A percentile compares a stretch with the other conserved stretches of the same genome.
Evolutionary conservation across 306 rosid species (phyloP).

Genomic region (Pyrus communis): DNA sequence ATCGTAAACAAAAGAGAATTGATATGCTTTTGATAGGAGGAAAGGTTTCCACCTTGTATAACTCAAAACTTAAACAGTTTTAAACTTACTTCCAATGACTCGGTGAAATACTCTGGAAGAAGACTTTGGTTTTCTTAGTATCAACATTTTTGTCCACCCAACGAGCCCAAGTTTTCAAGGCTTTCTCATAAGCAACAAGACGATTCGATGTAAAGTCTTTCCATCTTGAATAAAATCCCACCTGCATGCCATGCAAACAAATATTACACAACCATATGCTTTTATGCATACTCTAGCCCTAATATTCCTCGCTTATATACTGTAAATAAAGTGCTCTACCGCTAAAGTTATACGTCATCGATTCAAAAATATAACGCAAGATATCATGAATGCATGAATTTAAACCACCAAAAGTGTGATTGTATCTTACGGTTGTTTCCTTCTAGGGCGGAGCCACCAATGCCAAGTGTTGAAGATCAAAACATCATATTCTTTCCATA

Average conservation of each 20-base stretch:
- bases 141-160: slow-evolving; percentile 29
- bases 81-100: slow-evolving; percentile 26
- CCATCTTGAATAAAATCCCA: slow-evolving; percentile 28
- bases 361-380: too few species aligned
- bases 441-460: slow-evolving; percentile 24
- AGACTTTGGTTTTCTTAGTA: slow-evolving; percentile 11
- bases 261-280: too few species aligned
- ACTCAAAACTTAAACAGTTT: background rate
- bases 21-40: background rate
- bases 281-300: too few species aligned
- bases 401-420: too few species aligned
- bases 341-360: background rate
- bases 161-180: slow-evolving; percentile 19
- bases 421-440: slow-evolving; percentile 14
- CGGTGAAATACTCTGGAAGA: slow-evolving; percentile 27
- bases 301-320: too few species aligned
- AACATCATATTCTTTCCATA: slow-evolving; percentile 15
- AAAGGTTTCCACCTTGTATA: background rate
- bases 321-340: too few species aligned
- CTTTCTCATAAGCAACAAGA: slow-evolving; percentile 20
- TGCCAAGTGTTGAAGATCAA: slow-evolving; percentile 36
- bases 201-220: slow-evolving; percentile 6
- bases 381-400: background rate
- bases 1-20: background rate
- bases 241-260: background rate